Base-by-base conservation (phyloP, 306 rosid genomes). In the Quercus suber region DNA sequence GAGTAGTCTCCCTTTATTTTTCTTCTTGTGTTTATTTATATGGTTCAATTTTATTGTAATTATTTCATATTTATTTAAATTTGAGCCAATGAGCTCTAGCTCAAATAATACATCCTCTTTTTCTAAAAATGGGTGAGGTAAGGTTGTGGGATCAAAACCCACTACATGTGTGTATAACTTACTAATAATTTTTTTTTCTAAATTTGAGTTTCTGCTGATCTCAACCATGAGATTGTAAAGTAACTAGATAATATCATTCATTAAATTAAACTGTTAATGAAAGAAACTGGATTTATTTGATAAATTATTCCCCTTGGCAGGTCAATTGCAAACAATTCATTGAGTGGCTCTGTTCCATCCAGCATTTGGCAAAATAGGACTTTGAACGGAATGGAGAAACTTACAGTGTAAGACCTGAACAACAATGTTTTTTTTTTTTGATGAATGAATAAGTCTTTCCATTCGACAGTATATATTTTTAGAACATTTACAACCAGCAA, bases 281-380 rank as follows among this genome's bases (percentile, higher is more conserved):
- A 75, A 37, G 55, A 14, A 27, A 67, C 17, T 67, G 53, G 19
- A 23, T 31, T 75, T 78, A 45, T 64, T 73, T 69, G 14, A 18
- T 45, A 19, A 73, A 35, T 59, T 77, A 55, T 86, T 84, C 61
- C 65, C 31, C 79, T 18, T 84, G 82, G 86, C 91, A 96, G 99
- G 97, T 96, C 93, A 76, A 81, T 96, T 79, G 92, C 91, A 30
- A 91, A 89, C 90, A 96, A 96, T 86, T 78, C 75, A 65, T 81
- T 96, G 85, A 78, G 18, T 70, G 99, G 97, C 43, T 74, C 64
- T 65, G 83, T 96, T 81, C 79, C 94, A 79, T 86, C 98, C 80
- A 25, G 61, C 78, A 88, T 93, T 84, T 96, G 98, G 97, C 86
- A 78, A 86, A 68, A 80, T 25, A 88, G 84, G 85, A 82, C 67